Conservation (phyloP, 352 stramenopile species). For the Pythium aphanidermatum region DNA sequence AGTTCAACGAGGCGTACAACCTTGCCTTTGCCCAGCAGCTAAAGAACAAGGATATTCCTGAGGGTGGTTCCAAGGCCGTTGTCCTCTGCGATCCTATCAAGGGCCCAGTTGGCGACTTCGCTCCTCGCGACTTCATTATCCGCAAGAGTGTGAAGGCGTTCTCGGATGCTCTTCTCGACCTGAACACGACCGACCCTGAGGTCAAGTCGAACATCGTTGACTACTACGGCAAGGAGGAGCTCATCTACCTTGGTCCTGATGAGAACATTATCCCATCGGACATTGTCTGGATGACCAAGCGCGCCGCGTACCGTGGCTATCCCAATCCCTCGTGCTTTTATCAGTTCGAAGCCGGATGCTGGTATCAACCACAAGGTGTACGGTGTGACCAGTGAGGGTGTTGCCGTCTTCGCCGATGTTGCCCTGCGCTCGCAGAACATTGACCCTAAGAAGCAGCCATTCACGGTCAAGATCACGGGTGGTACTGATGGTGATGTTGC, state of each 20-base stretch:
- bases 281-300: slow-evolving; percentile 83
- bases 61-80: slow-evolving; percentile 80
- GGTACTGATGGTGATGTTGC: slow-evolving; percentile 97
- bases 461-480: slow-evolving; percentile 88
- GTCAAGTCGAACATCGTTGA: slow-evolving; percentile 70
- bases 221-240: slow-evolving; percentile 80
- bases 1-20: slow-evolving; percentile 85
- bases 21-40: slow-evolving; percentile 80
- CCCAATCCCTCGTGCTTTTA: slow-evolving; percentile 76
- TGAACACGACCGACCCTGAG: slow-evolving; percentile 69
- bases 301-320: slow-evolving; percentile 72
- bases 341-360: slow-evolving; percentile 78
- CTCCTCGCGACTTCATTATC: slow-evolving; percentile 85
- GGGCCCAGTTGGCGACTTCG: slow-evolving; percentile 64
- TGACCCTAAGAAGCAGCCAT: slow-evolving; percentile 61
- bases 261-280: slow-evolving; percentile 79
- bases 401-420: slow-evolving; percentile 78
- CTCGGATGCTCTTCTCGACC: slow-evolving; percentile 75
- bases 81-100: slow-evolving; percentile 75
- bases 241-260: slow-evolving; percentile 79
- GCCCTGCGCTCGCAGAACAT: slow-evolving; percentile 72
- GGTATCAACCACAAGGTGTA: slow-evolving; percentile 88
- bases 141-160: slow-evolving; percentile 98
- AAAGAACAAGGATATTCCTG: slow-evolving; percentile 88
- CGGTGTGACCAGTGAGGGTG: slow-evolving; percentile 75